phyloP scores from a whole-genome alignment of 257 asterid genomes.

The Craterostigma plantagineum region DNA sequence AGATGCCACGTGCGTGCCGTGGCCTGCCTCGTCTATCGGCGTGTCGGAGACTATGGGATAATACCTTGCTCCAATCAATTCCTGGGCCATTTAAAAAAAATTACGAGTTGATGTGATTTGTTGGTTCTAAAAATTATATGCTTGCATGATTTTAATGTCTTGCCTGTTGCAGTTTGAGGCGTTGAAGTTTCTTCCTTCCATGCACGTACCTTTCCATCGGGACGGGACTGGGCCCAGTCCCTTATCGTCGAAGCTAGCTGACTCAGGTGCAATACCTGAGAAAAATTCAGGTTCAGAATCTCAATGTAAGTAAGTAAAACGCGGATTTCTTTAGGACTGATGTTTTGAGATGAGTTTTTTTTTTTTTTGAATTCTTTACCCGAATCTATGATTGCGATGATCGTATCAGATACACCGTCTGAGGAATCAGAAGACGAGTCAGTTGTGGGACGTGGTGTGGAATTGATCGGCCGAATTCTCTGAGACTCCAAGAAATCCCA shows the following conservation, averaged over 20 bases:
- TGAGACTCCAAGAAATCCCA: constrained; percentile 75
- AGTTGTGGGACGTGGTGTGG: constrained; percentile 4
- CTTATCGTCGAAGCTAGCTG: constrained; percentile 50
- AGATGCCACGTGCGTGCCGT: constrained; percentile 76
- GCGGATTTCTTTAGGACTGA: neutral
- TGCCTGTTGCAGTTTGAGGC: constrained; percentile 57
- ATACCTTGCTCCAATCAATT: constrained; percentile 73
- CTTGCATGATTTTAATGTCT: neutral
- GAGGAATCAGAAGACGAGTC: constrained; percentile 12
- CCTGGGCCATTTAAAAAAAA: constrained; percentile 12
- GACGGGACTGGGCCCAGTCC: constrained; percentile 48
- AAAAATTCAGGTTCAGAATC: neutral
- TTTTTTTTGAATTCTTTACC: constrained; percentile 20
- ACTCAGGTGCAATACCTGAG: constrained; percentile 92
- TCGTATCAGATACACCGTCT: constrained; percentile 26
- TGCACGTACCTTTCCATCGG: constrained; percentile 70
- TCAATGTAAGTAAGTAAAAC: neutral
- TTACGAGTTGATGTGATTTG: no score
- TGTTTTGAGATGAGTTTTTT: neutral
- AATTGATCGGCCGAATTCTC: constrained; percentile 18
- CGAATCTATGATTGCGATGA: constrained; percentile 75
- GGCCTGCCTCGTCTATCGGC: constrained; percentile 56
- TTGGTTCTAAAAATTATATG: no score
- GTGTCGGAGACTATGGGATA: constrained; percentile 18
- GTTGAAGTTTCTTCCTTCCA: constrained; percentile 34